These are phyloP conservation scores for Coleophoma cylindrospora DNA, from an alignment of 2,329 filamentous ascomycete species.

Conservation along the genomic window DNA sequence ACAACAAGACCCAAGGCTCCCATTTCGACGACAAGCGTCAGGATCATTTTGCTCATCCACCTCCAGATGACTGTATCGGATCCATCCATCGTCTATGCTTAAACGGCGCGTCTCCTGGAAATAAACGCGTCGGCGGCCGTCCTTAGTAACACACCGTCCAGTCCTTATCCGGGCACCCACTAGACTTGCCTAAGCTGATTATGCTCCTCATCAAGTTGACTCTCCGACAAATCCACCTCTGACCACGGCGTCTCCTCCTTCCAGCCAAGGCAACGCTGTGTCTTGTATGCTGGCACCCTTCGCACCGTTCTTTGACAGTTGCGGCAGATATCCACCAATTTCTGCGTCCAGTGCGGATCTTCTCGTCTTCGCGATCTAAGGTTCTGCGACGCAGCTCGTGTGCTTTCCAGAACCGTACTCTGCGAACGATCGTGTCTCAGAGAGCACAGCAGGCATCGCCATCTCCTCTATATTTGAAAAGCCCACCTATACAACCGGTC, in stretches of 20 bases:
- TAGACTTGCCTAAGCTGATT: neutral
- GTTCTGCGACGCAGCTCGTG: neutral
- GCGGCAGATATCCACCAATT: too few species aligned
- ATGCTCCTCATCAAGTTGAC: neutral
- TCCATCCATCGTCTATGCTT: too few species aligned
- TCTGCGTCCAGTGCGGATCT: neutral
- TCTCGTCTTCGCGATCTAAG: neutral
- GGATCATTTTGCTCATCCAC: too few species aligned
- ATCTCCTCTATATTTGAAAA: neutral
- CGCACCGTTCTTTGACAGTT: neutral
- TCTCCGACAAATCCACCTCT: neutral
- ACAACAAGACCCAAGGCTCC: too few species aligned
- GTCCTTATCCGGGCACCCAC: too few species aligned
- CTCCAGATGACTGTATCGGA: too few species aligned
- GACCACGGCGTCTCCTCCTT: neutral
- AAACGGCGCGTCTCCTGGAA: too few species aligned
- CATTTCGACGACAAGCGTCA: too few species aligned
- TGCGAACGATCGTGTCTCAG: neutral
- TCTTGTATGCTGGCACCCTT: neutral
- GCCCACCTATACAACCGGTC: neutral
- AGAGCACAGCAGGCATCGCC: neutral
- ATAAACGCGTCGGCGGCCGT: too few species aligned
- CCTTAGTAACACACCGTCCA: too few species aligned
- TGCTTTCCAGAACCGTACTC: neutral
- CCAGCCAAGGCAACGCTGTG: neutral